Conservation (phyloP, 192 early-diverging fungal genomes). For the Backusella sp. region DNA sequence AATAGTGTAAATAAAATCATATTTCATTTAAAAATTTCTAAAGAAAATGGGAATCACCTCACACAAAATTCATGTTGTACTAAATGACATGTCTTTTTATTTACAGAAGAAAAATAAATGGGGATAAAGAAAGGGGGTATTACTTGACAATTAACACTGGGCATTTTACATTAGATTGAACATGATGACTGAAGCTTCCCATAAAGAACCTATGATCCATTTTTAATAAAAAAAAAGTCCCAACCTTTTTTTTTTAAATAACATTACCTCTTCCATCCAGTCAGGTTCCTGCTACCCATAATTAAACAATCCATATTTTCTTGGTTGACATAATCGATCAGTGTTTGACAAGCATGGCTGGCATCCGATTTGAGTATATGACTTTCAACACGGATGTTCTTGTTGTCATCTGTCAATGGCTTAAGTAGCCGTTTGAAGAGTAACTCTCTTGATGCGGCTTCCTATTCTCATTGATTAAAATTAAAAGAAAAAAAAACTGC, state of each 20-base stretch:
- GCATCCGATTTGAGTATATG: slow-evolving; percentile 22
- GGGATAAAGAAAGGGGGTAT: not conserved
- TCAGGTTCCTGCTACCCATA: slow-evolving; percentile 37
- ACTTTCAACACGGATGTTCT: slow-evolving; percentile 5
- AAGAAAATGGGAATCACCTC: too few relatives aligned
- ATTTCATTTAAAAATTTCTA: too few relatives aligned
- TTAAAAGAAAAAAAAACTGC: too few relatives aligned
- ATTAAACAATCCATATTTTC: slow-evolving; percentile 34
- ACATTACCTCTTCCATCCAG: slow-evolving; percentile 36
- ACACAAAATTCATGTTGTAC: too few relatives aligned
- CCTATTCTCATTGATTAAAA: not conserved
- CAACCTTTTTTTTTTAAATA: not conserved
- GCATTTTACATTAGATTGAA: slow-evolving; percentile 36
- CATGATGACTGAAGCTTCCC: slow-evolving; percentile 38
- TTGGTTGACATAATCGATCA: slow-evolving; percentile 34
- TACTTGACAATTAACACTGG: slow-evolving; percentile 39
- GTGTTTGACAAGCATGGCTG: slow-evolving; percentile 19
- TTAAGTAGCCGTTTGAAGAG: not conserved
- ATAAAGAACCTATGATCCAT: slow-evolving; percentile 27
- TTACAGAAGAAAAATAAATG: too few relatives aligned
- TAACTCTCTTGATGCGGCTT: not conserved
- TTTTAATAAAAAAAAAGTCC: not conserved
- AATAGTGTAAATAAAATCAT: not conserved
- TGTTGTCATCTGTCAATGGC: not conserved
- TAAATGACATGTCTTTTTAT: too few relatives aligned